phyloP scores from a whole-genome alignment of 108 stramenopile genomes.

The Cyclostephanos invisitatus region DNA sequence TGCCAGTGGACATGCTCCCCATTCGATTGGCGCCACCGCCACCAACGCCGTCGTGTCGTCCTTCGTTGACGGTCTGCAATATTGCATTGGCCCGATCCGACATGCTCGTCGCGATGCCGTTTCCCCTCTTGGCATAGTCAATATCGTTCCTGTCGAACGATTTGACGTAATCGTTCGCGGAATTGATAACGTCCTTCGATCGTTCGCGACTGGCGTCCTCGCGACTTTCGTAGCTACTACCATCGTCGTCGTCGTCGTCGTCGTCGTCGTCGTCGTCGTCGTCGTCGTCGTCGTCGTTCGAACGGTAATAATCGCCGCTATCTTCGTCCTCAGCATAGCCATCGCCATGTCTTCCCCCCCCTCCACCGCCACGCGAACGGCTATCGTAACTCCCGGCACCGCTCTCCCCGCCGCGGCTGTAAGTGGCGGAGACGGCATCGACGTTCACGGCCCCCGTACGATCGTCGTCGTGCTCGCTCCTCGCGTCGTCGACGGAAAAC shows the following conservation, averaged over 20 bases:
- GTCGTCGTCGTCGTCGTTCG: conserved; percentile 7
- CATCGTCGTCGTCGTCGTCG: background rate
- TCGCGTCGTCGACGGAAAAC: conserved; percentile 16
- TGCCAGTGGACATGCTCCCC: background rate
- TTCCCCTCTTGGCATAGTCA: background rate
- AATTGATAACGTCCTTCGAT: background rate
- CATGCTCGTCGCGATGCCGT: background rate
- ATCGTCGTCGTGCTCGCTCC: background rate
- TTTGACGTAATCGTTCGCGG: conserved; percentile 1
- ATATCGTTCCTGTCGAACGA: background rate
- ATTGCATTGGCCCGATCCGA: conserved; percentile 39
- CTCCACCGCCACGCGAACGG: background rate
- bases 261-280: conserved; percentile 7
- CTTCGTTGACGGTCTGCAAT: conserved; percentile 19
- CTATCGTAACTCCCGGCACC: conserved; percentile 1
- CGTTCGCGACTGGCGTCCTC: conserved; percentile 4
- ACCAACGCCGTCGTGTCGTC: background rate
- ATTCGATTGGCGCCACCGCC: background rate
- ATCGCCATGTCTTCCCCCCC: conserved; percentile 18
- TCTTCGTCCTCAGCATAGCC: conserved; percentile 10
- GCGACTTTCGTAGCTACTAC: background rate
- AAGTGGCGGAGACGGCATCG: background rate
- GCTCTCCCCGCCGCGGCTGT: conserved; percentile 1
- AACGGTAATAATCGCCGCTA: background rate
- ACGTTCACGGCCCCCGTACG: conserved; percentile 4